phyloP scores from a whole-genome alignment of 352 stramenopile species.

The Pythium oligandrum region DNA sequence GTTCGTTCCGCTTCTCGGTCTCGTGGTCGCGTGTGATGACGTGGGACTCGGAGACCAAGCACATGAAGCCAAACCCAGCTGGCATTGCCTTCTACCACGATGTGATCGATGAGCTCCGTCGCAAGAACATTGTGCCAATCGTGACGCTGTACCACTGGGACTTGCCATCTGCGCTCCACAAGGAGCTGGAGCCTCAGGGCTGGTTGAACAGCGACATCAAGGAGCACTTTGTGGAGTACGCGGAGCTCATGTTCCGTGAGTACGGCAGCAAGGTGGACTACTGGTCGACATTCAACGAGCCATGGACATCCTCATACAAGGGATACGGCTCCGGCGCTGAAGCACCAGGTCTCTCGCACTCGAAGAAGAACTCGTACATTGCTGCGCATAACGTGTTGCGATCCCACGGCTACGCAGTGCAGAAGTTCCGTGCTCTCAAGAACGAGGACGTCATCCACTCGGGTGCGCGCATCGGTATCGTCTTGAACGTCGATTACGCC shows the following conservation, averaged over 20 bases:
- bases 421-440: conserved; percentile 81
- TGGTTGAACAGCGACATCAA: conserved; percentile 63
- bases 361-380: conserved; percentile 39
- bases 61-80: conserved; percentile 68
- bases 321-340: conserved; percentile 80
- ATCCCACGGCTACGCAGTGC: conserved; percentile 83
- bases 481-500: conserved; percentile 76
- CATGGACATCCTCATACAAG: conserved; percentile 81
- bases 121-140: conserved; percentile 82
- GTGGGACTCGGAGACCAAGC: conserved; percentile 45
- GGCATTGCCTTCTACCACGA: conserved; percentile 93
- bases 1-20: conserved; percentile 92
- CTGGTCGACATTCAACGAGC: conserved; percentile 96
- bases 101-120: conserved; percentile 83
- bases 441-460: conserved; percentile 24
- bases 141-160: conserved; percentile 98
- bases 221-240: conserved; percentile 85
- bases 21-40: conserved; percentile 91
- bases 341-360: conserved; percentile 29
- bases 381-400: conserved; percentile 89
- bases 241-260: conserved; percentile 83
- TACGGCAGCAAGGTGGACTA: conserved; percentile 90
- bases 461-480: conserved; percentile 88
- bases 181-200: conserved; percentile 65
- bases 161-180: conserved; percentile 84